These are phyloP conservation scores for Canna indica DNA, from an alignment of 176 grass and related monocot genomes.

Conservation along the genomic window DNA sequence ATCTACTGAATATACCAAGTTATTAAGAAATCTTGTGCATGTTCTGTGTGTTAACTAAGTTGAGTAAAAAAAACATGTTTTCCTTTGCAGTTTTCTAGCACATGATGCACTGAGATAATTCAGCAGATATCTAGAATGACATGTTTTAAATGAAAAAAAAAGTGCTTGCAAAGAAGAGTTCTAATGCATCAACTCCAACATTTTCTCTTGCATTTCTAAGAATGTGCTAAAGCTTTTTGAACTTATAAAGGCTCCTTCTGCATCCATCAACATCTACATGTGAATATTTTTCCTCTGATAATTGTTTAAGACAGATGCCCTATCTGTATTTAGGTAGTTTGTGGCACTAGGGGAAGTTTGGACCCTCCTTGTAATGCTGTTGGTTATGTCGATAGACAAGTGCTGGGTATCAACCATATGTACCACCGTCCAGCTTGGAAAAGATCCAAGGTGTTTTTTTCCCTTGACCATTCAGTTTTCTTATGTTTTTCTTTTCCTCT, in stretches of 20 bases:
- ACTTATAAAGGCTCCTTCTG: background rate
- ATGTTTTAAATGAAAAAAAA: too few relatives aligned
- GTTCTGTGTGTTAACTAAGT: background rate
- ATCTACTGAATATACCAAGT: background rate
- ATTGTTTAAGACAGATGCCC: too few relatives aligned
- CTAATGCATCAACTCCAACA: too few relatives aligned
- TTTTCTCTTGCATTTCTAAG: too few relatives aligned
- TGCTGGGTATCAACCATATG: constrained; percentile 82
- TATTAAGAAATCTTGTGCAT: background rate
- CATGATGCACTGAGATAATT: too few relatives aligned
- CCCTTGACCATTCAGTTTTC: background rate
- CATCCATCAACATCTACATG: background rate
- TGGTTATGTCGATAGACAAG: constrained; percentile 61
- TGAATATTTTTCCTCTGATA: too few relatives aligned
- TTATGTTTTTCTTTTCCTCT: background rate
- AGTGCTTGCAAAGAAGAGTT: too few relatives aligned
- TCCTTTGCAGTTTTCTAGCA: background rate
- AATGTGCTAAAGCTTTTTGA: background rate
- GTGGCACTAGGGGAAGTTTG: constrained; percentile 66
- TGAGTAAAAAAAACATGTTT: background rate
- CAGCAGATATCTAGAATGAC: too few relatives aligned
- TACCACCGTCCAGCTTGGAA: constrained; percentile 80
- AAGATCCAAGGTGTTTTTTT: constrained; percentile 51
- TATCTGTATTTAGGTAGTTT: constrained; percentile 50
- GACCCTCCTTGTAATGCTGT: constrained; percentile 86